Conservation (phyloP, 1,284 basidiomycete genomes). For the Tilletiaria anomala region DNA sequence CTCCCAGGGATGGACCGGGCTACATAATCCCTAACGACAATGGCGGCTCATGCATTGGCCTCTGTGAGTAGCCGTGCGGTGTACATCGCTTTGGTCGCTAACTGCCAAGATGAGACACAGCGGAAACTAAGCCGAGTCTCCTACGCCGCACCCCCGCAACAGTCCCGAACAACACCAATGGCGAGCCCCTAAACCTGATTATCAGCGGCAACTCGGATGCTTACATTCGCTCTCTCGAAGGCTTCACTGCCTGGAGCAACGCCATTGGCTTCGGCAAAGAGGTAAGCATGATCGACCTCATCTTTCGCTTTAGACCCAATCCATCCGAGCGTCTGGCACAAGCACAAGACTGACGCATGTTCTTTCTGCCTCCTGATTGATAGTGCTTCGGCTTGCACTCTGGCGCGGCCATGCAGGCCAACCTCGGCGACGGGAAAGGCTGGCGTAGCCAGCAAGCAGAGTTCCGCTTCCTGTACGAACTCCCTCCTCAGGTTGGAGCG, state of each 20-base stretch:
- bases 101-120: too few relatives aligned
- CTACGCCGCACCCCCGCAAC: too few relatives aligned
- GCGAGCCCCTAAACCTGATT: neutral
- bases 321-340: neutral
- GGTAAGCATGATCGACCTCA: neutral
- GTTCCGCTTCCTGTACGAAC: slow-evolving; percentile 49
- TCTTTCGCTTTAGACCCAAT: neutral
- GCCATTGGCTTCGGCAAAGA: neutral
- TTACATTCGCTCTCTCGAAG: neutral
- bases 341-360: neutral
- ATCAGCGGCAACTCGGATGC: neutral
- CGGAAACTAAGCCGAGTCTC: too few relatives aligned
- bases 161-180: too few relatives aligned
- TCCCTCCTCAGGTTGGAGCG: neutral
- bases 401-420: slow-evolving; percentile 52
- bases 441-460: slow-evolving; percentile 43
- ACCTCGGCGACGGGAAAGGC: slow-evolving; percentile 54
- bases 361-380: neutral
- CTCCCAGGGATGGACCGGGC: too few relatives aligned
- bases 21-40: too few relatives aligned
- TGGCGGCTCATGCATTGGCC: too few relatives aligned
- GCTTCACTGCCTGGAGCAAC: neutral
- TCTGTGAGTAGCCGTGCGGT: too few relatives aligned
- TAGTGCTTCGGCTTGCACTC: slow-evolving; percentile 53
- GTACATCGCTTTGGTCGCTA: too few relatives aligned